These are phyloP conservation scores for Backusella parvicylindrica DNA, from an alignment of 192 early-diverging fungal genomes.

Conservation along the genomic window DNA sequence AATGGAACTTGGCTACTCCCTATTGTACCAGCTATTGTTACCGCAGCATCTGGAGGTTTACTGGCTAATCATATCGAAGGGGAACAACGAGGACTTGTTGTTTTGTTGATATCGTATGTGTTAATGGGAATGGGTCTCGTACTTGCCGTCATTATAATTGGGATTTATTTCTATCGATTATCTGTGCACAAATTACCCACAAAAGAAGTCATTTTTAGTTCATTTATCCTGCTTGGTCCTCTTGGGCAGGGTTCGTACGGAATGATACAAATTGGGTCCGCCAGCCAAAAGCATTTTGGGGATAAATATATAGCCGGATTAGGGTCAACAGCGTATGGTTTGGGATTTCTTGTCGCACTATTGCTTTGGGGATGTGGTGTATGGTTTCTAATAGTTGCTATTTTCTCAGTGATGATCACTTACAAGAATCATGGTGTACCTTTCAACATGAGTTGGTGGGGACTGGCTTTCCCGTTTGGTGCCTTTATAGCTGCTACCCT, in stretches of 20 bases:
- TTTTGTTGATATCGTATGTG: conserved; percentile 39
- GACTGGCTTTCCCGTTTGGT: conserved; percentile 52
- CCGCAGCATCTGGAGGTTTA: conserved; percentile 39
- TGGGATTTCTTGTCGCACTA: not conserved
- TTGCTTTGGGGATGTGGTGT: conserved; percentile 1
- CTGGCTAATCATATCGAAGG: conserved; percentile 27
- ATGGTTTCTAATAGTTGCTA: conserved; percentile 21
- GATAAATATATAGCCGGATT: conserved; percentile 3
- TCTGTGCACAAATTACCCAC: conserved; percentile 37
- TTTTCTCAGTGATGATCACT: conserved; percentile 29
- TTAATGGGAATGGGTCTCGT: conserved; percentile 47
- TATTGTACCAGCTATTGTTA: conserved; percentile 47
- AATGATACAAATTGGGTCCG: conserved; percentile 42
- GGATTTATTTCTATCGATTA: conserved; percentile 43
- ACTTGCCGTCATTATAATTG: conserved; percentile 37
- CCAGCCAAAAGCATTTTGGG: conserved; percentile 6
- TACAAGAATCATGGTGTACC: conserved; percentile 29
- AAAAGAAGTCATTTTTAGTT: conserved; percentile 43
- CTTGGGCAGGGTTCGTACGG: conserved; percentile 38
- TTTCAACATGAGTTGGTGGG: conserved; percentile 59
- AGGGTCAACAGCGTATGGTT: not conserved
- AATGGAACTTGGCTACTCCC: conserved; percentile 47
- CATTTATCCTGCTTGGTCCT: conserved; percentile 50
- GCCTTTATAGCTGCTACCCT: conserved; percentile 25
- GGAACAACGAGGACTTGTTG: conserved; percentile 15